phyloP scores from a whole-genome alignment of 176 grass and related monocot species.

The Oryza australiensis region DNA sequence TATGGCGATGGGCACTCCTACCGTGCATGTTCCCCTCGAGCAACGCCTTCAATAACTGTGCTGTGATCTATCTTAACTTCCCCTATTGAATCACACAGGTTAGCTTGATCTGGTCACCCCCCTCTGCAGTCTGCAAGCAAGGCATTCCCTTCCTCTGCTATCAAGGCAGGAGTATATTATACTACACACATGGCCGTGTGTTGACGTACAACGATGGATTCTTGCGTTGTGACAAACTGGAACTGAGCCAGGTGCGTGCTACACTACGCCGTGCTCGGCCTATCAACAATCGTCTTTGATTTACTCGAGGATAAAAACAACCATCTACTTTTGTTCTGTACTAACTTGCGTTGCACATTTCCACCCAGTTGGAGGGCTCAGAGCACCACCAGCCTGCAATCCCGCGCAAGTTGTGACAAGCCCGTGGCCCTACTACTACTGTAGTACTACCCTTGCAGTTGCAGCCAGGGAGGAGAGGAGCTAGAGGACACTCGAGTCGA shows the following conservation, averaged over 20 bases:
- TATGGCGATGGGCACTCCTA: neutral
- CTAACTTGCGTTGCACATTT: neutral
- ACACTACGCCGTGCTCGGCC: neutral
- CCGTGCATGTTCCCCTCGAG: constrained; percentile 36
- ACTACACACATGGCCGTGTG: neutral
- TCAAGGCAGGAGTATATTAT: neutral
- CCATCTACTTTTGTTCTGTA: neutral
- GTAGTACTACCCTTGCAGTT: neutral
- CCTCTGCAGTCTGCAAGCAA: neutral
- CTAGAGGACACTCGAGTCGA: neutral
- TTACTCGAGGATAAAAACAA: constrained; percentile 17
- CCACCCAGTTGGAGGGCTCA: neutral
- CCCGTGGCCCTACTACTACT: neutral
- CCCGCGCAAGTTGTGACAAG: neutral
- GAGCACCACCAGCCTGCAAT: neutral
- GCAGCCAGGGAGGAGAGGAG: neutral
- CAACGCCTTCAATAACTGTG: neutral
- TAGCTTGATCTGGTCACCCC: constrained; percentile 3
- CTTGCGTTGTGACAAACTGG: neutral
- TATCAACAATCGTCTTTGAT: neutral
- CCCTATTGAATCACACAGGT: neutral
- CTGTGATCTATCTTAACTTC: neutral
- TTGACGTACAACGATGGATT: neutral
- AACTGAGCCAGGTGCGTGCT: constrained; percentile 9
- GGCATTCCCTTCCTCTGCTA: constrained; percentile 6